Evolutionary conservation across 2,329 filamentous ascomycete species (phyloP).

Genomic region (Penicillium aurantiogriseum): DNA sequence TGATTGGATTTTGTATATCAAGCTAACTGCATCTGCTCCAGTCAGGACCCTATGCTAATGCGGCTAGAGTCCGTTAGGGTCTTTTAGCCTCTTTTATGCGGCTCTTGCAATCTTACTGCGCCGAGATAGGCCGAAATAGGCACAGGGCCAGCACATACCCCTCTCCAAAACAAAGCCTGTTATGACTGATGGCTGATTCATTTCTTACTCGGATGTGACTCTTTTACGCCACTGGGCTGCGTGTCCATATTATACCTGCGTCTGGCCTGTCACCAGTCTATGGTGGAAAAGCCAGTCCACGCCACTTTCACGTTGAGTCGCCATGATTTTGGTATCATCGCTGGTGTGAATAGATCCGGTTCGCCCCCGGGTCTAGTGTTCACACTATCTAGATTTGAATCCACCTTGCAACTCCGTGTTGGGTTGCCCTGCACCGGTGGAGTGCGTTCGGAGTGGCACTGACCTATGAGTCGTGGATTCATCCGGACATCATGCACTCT

Average conservation of each 20-base stretch:
- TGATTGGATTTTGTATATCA: conserved; percentile 1
- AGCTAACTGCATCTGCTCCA: conserved; percentile 4
- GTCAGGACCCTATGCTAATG: conserved; percentile 5
- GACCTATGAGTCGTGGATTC: neutral
- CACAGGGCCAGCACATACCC: neutral
- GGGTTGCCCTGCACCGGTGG: neutral
- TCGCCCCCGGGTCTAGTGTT: neutral
- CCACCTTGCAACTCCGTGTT: neutral
- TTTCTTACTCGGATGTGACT: neutral
- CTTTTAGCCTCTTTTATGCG: conserved; percentile 17
- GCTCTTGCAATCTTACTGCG: conserved; percentile 18
- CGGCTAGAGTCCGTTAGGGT: conserved; percentile 6
- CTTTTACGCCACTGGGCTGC: conserved; percentile 1
- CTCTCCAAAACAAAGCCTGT: neutral
- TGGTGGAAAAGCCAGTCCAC: neutral
- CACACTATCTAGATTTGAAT: neutral
- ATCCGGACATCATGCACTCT: conserved; percentile 1
- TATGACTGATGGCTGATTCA: neutral
- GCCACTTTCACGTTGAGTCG: neutral
- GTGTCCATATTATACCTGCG: neutral
- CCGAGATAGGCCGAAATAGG: neutral
- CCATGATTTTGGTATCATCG: neutral
- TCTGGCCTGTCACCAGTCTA: neutral
- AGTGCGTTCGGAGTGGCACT: neutral
- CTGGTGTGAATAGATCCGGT: neutral